These are phyloP conservation scores for Teratosphaeria nubilosa DNA, from an alignment of 2,329 filamentous ascomycete species.

Conservation along the genomic window DNA sequence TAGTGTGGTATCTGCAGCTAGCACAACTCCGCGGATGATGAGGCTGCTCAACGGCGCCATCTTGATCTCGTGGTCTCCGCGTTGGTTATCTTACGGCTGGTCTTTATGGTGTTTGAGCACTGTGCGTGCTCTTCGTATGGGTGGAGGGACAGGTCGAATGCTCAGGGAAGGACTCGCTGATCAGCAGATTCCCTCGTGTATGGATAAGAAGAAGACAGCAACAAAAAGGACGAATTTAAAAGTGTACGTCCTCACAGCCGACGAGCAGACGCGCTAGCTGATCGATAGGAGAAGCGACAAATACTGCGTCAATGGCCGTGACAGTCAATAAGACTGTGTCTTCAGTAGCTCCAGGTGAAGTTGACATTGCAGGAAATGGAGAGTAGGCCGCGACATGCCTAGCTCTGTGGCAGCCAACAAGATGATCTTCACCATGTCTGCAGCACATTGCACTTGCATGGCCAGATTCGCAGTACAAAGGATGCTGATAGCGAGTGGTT, in stretches of 20 bases:
- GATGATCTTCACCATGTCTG: background rate
- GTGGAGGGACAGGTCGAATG: background rate
- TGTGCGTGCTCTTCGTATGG: background rate
- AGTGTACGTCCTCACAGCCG: conserved; percentile 6
- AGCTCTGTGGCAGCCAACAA: background rate
- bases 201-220: conserved; percentile 5
- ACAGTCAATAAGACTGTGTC: conserved; percentile 18
- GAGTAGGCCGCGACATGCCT: conserved; percentile 2
- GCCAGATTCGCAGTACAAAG: conserved; percentile 5
- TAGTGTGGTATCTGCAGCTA: background rate
- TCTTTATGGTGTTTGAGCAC: background rate
- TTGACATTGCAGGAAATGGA: conserved; percentile 6
- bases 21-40: background rate
- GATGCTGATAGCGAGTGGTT: conserved; percentile 5
- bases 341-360: conserved; percentile 13
- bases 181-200: background rate
- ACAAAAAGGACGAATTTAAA: conserved; percentile 6
- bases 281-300: conserved; percentile 15
- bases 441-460: background rate
- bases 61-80: background rate
- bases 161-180: background rate
- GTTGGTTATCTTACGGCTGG: background rate
- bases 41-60: conserved; percentile 4
- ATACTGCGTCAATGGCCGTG: conserved; percentile 13
- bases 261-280: background rate